Conservation (phyloP, 2,329 filamentous ascomycete species). For the Phyllosticta citribraziliensis region DNA sequence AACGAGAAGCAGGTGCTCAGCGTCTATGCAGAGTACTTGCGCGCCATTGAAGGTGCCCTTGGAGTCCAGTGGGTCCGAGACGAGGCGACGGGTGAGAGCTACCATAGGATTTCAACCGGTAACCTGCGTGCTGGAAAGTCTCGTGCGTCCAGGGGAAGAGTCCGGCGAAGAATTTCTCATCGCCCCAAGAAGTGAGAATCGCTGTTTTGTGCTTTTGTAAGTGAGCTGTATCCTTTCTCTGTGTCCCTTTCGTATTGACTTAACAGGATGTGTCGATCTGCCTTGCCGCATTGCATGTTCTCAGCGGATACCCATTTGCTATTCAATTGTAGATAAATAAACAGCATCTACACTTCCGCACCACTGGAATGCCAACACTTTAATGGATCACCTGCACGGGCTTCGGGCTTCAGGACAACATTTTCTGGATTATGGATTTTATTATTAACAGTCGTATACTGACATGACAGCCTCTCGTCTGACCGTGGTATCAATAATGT, state of each 20-base stretch:
- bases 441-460: not conserved
- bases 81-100: not conserved
- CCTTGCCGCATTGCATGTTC: not conserved
- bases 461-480: not conserved
- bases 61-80: conserved; percentile 5
- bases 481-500: not conserved
- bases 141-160: not conserved
- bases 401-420: not conserved
- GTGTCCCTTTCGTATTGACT: not conserved
- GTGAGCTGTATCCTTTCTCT: not conserved
- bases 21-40: not conserved
- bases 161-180: not conserved
- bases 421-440: not conserved
- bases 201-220: not conserved
- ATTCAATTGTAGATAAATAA: not conserved
- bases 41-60: not conserved
- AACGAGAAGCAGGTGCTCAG: not conserved
- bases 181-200: not conserved
- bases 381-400: not conserved
- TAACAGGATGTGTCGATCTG: not conserved
- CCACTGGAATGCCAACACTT: not conserved
- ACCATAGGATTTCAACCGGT: not conserved
- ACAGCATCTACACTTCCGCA: not conserved
- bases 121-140: not conserved
- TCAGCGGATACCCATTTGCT: not conserved